These are phyloP conservation scores for Aureobasidium sp. DNA, from an alignment of 2,329 filamentous ascomycete species.

Conservation along the genomic window DNA sequence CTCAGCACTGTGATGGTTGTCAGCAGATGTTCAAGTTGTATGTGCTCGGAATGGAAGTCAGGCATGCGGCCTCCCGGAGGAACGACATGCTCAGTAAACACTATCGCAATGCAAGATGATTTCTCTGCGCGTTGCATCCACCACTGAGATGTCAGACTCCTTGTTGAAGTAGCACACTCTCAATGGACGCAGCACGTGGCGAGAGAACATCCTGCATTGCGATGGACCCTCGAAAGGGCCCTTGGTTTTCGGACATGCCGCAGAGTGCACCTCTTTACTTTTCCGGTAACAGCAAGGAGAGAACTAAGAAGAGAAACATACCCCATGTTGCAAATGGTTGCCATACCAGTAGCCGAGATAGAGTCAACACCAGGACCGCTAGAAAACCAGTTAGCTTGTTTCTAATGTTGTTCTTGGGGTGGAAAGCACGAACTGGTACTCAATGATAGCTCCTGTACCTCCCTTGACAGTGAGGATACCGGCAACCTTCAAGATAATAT, in stretches of 20 bases:
- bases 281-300: neutral
- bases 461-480: conserved; percentile 97
- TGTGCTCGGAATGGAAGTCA: neutral
- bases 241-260: neutral
- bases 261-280: neutral
- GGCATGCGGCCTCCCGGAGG: neutral
- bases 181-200: neutral
- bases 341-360: conserved; percentile 76
- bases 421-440: conserved; percentile 47
- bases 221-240: neutral
- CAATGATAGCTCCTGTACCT: conserved; percentile 84
- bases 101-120: neutral
- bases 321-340: conserved; percentile 49
- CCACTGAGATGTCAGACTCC: neutral
- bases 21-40: neutral
- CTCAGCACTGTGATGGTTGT: conserved; percentile 43
- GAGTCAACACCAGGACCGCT: conserved; percentile 62
- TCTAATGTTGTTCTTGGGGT: conserved; percentile 24
- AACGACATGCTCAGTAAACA: neutral
- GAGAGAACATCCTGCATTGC: neutral
- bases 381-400: neutral
- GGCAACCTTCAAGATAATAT: conserved; percentile 95
- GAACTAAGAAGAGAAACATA: conserved; percentile 29
- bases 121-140: neutral
- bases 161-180: neutral